Evolutionary conservation across 371 early-diverging fungal genomes (phyloP).

Genomic region (Basidiobolus heterosporus): DNA sequence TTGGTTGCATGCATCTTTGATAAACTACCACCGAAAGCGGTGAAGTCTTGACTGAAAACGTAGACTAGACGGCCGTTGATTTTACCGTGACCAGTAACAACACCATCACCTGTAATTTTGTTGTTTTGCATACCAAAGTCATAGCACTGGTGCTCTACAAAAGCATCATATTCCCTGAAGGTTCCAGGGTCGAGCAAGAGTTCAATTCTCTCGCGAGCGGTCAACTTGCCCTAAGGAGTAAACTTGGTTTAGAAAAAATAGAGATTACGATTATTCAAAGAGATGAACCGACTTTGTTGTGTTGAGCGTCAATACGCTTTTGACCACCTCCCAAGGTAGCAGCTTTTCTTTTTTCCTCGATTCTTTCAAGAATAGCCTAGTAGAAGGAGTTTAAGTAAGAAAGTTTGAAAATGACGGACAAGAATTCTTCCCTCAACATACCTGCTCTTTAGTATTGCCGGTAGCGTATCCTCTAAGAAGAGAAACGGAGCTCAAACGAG

Average conservation of each 20-base stretch:
- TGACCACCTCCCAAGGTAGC: conserved; percentile 70
- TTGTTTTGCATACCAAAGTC: conserved; percentile 85
- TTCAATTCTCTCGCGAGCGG: conserved; percentile 83
- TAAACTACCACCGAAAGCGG: conserved; percentile 82
- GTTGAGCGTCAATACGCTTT: conserved; percentile 72
- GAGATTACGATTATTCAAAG: not conserved
- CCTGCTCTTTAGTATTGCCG: conserved; percentile 6
- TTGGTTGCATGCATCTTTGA: conserved; percentile 82
- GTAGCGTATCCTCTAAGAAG: conserved; percentile 1
- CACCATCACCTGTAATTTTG: conserved; percentile 86
- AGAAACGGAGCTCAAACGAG: not conserved
- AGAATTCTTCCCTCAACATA: no score
- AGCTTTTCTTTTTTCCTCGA: conserved; percentile 57
- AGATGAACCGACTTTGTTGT: conserved; percentile 47
- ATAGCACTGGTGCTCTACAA: conserved; percentile 85
- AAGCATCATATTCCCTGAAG: conserved; percentile 86
- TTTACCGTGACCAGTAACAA: conserved; percentile 88
- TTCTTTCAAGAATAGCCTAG: conserved; percentile 8
- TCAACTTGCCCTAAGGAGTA: conserved; percentile 69
- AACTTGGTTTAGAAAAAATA: not conserved
- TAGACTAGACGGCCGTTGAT: conserved; percentile 82
- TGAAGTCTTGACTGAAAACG: conserved; percentile 90
- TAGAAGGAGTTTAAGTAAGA: not conserved
- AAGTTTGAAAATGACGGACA: no score
- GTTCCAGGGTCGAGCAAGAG: conserved; percentile 72